phyloP scores from a whole-genome alignment of 2,329 filamentous ascomycete genomes.

The Claviceps capensis region DNA sequence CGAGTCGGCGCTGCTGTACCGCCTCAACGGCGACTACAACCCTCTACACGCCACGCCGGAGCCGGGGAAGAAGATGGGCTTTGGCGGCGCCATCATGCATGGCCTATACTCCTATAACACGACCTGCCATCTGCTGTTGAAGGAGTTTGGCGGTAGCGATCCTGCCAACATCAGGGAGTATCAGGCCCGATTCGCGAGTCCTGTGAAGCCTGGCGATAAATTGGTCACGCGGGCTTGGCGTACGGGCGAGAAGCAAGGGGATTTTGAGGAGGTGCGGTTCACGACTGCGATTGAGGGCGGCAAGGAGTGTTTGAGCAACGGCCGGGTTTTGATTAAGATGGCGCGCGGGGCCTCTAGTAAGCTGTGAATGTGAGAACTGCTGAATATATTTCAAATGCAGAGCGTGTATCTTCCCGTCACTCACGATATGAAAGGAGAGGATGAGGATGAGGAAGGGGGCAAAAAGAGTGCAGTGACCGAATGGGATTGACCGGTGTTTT shows the following conservation, averaged over 20 bases:
- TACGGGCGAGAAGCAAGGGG: constrained; percentile 49
- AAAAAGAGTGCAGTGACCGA: no score
- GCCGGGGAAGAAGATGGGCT: constrained; percentile 79
- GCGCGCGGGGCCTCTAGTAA: constrained; percentile 44
- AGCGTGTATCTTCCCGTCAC: no score
- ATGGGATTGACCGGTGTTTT: no score
- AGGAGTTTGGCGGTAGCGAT: constrained; percentile 60
- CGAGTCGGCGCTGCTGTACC: constrained; percentile 65
- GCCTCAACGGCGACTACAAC: constrained; percentile 89
- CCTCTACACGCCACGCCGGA: constrained; percentile 79
- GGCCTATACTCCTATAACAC: constrained; percentile 82
- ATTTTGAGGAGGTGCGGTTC: constrained; percentile 74
- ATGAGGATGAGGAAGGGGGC: no score
- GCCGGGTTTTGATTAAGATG: constrained; percentile 62
- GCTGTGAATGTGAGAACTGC: constrained; percentile 29
- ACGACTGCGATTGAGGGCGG: constrained; percentile 63
- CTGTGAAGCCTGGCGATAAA: constrained; percentile 73
- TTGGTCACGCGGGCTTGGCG: constrained; percentile 72
- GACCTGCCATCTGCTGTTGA: constrained; percentile 58
- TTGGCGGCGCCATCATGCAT: constrained; percentile 79
- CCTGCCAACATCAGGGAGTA: constrained; percentile 77
- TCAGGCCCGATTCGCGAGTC: constrained; percentile 75
- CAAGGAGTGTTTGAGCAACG: constrained; percentile 80
- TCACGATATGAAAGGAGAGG: no score
- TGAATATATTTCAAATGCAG: no score